Conservation (phyloP, 257 asterid species). For the Oldenlandia corymbosa region DNA sequence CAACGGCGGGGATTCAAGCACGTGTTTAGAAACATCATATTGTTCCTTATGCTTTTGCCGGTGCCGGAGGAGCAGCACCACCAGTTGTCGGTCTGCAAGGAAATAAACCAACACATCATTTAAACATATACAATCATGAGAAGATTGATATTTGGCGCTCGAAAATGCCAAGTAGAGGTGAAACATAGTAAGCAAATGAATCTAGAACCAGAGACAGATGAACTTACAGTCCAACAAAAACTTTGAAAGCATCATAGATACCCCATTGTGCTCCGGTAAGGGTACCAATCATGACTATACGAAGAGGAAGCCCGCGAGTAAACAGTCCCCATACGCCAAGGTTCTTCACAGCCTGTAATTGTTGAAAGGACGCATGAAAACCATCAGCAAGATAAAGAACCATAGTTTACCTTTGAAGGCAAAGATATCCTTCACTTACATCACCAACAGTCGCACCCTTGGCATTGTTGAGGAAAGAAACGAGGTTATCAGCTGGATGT, state of each 20-base stretch:
- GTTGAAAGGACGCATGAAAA: no score
- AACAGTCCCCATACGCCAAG: conserved; percentile 30
- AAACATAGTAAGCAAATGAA: background rate
- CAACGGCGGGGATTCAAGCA: background rate
- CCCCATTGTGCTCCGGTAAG: conserved; percentile 85
- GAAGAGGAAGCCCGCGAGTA: conserved; percentile 60
- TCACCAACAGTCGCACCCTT: conserved; percentile 73
- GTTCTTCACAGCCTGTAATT: conserved; percentile 31
- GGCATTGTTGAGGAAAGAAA: conserved; percentile 82
- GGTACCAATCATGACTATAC: conserved; percentile 45
- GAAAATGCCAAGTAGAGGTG: background rate
- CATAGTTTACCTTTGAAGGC: no score
- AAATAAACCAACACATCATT: no score
- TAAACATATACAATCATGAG: no score
- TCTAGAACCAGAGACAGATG: background rate
- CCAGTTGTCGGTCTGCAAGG: no score
- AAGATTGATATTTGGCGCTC: background rate
- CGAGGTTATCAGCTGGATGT: conserved; percentile 85
- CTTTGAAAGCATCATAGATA: conserved; percentile 70
- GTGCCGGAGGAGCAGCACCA: conserved; percentile 37
- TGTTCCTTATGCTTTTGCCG: conserved; percentile 9
- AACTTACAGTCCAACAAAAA: conserved; percentile 65
- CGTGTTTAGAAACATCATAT: background rate
- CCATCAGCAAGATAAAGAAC: no score
- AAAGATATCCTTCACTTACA: conserved; percentile 31